Base-by-base conservation (phyloP, 2,329 filamentous ascomycete species). In the Aspergillus tamarii region DNA sequence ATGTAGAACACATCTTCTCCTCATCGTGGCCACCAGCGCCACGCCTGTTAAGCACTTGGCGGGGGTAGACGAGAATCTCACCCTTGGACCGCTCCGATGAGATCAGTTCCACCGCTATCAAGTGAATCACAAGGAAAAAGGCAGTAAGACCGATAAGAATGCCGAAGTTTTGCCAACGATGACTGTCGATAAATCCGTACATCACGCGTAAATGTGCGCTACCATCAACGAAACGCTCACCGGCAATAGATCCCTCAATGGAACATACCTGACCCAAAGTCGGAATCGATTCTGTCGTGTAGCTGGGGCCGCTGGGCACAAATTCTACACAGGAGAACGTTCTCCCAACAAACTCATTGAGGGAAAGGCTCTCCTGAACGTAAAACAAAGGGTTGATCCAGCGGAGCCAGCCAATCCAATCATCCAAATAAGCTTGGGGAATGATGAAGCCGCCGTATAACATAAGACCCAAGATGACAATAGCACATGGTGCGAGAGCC, bases 321-420 rank as follows among this genome's bases (percentile, higher is more conserved):
- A 78, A 80, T 3, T 67, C 64, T 3, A 74, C 72, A 69, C 84
- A 87, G 0, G 61, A 52, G 72, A 89, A 93, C 0, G 87, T 65
- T 19, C 88, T 85, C 60, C 80, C 78, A 69, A 87, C 76, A 67
- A 95, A 95, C 76, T 96, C 92, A 77, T 95, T 95, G 67, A 91
- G 84, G 83, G 94, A 89, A 21, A 96, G 83, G 0, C 89, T 81
- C 75, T 95, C 92, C 70, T 94, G 96, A 0, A 88, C 87, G 67
- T 94, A 95, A 1, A 86, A 87, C 4, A 95, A 83, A 9, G 91
- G 91, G 64, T 94, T 89, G 34, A 94, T 80, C 74, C 91, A 94
- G 73, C 89, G 89, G 59, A 95, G 86, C 92, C 92, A 95, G 62
- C 87, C 84, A 71, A 89, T 89, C 91, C 92, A 96, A 1, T 81